Evolutionary conservation across 2,329 filamentous ascomycete species (phyloP), one percentile per base, ranked within the genome.

Genomic region (Scortechinia acanthostroma): DNA sequence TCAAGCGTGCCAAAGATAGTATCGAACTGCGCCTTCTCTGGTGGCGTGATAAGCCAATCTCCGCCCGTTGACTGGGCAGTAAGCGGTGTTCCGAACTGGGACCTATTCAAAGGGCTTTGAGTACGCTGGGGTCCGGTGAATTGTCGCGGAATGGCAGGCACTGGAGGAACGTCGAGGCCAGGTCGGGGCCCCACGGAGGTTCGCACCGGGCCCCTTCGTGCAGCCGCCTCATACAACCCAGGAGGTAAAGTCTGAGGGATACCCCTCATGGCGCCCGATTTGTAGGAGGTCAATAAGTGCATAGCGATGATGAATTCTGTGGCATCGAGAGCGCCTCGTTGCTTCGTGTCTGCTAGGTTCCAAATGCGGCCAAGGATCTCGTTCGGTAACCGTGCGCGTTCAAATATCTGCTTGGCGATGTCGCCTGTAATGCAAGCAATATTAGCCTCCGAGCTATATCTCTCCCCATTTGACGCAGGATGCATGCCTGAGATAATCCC

Each of bases 231-330:
- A 58, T 94, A 95, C 3, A 98, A 71, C 10, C 85, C 87, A 13
- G 88, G 81, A 4, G 93, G 93, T 2, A 98, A 76, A 21, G 86
- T 79, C 49, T 71, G 85, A 1, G 93, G 93, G 46, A 97, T 73
- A 17, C 77, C 81, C 51, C 88, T 83, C 61, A 98, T 76, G 22
- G 82, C 74, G 19, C 90, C 87, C 13, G 83, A 86, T 71, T 95
- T 95, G 67, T 88, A 89, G 13, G 90, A 95, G 14, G 89, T 91
- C 50, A 98, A 74, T 49, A 98, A 72, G 63, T 98, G 93, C 93
- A 98, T 98, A 42, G 93, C 93, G 57, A 98, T 94, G 58, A 95
- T 87, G 61, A 98, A 98, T 56, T 97, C 93, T 14, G 90, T 91
- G 54, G 83, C 75, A 47, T 91, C 86, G 25, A 98, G 74, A 22